Conservation (phyloP, 1,139 yeast genomes). For the Pichia sp. region DNA sequence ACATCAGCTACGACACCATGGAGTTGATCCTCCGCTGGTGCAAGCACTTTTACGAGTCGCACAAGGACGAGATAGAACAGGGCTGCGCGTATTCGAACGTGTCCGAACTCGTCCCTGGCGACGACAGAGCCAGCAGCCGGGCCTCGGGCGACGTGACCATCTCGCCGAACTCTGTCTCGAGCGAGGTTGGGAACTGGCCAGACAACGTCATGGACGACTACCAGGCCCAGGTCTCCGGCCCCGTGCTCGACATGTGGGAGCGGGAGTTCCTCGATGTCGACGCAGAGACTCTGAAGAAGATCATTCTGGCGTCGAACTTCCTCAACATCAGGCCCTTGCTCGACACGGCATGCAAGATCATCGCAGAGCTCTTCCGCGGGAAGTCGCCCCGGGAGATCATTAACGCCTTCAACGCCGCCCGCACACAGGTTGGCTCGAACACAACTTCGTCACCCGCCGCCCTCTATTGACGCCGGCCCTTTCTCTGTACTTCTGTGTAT, state of each 20-base stretch:
- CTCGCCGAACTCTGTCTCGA: not conserved
- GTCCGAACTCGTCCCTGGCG: not conserved
- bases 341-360: slow-evolving; percentile 91
- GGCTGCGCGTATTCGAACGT: not conserved
- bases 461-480: not conserved
- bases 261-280: slow-evolving; percentile 88
- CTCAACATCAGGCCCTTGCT: slow-evolving; percentile 83
- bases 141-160: not conserved
- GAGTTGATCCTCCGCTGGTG: slow-evolving; percentile 93
- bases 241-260: slow-evolving; percentile 90
- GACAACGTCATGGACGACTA: slow-evolving; percentile 36
- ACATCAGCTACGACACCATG: slow-evolving; percentile 71
- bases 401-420: slow-evolving; percentile 71
- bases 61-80: slow-evolving; percentile 39
- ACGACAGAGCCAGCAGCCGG: not conserved
- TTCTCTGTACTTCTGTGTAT: not conserved
- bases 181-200: slow-evolving; percentile 41
- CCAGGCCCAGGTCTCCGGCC: slow-evolving; percentile 47
- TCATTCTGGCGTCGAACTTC: slow-evolving; percentile 90
- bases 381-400: slow-evolving; percentile 92
- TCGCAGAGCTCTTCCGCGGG: slow-evolving; percentile 93
- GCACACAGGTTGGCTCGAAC: not conserved
- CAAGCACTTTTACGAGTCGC: slow-evolving; percentile 56
- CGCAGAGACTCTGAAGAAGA: slow-evolving; percentile 92
- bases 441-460: not conserved